Conservation (phyloP, 306 rosid genomes). For the Quercus rubra region DNA sequence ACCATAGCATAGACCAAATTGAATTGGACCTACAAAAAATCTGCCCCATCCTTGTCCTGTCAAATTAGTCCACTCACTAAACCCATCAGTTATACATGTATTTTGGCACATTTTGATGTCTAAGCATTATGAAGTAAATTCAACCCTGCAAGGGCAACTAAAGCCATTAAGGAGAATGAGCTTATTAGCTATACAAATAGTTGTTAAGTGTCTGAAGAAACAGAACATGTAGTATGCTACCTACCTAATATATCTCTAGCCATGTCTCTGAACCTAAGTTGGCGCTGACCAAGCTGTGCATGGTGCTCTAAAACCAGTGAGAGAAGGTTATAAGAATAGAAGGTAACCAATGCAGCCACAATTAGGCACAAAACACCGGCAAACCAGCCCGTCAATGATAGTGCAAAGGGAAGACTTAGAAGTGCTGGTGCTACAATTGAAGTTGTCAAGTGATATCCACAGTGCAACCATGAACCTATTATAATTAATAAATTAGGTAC, state of each 20-base stretch:
- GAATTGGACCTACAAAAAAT: too few relatives aligned
- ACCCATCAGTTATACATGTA: too few relatives aligned
- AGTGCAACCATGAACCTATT: slow-evolving; percentile 45
- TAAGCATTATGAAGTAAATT: too few relatives aligned
- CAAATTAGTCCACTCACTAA: too few relatives aligned
- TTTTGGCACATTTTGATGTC: too few relatives aligned
- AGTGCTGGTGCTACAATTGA: slow-evolving; percentile 34
- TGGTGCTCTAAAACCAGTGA: slow-evolving; percentile 44
- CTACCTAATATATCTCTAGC: slow-evolving; percentile 31
- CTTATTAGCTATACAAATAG: too few relatives aligned
- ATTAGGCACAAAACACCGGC: slow-evolving; percentile 33
- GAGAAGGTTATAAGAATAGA: slow-evolving; percentile 20
- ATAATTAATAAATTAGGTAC: background rate
- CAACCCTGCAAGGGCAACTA: too few relatives aligned
- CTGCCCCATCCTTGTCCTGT: too few relatives aligned
- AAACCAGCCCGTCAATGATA: slow-evolving; percentile 33
- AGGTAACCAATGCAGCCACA: slow-evolving; percentile 28
- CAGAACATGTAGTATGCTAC: background rate
- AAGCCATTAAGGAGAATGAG: too few relatives aligned
- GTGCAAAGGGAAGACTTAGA: slow-evolving; percentile 34
- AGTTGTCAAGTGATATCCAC: slow-evolving; percentile 46
- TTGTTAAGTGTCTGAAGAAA: slow-evolving; percentile 15
- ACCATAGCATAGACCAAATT: too few relatives aligned
- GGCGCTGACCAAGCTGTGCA: slow-evolving; percentile 32
- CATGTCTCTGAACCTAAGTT: slow-evolving; percentile 40